phyloP scores from a whole-genome alignment of 306 rosid genomes.

The Luffa aegyptiaca region DNA sequence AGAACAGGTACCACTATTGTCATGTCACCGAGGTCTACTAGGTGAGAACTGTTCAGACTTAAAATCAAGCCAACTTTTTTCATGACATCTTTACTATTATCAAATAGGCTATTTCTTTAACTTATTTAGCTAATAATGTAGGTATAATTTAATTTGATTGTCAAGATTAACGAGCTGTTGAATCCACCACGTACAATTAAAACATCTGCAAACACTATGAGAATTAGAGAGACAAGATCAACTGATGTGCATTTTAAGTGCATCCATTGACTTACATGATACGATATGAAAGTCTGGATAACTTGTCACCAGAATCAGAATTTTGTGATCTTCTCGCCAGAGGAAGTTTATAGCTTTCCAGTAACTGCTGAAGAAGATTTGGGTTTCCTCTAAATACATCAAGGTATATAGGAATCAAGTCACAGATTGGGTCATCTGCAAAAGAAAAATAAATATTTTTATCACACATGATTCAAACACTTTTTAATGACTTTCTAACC shows the following conservation, averaged over 20 bases:
- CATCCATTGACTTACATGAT: slow-evolving; percentile 61
- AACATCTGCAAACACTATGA: background rate
- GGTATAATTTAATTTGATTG: background rate
- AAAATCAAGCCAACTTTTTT: background rate
- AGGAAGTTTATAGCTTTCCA: slow-evolving; percentile 86
- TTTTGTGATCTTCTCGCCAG: slow-evolving; percentile 27
- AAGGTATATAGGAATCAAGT: slow-evolving; percentile 77
- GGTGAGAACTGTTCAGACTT: background rate
- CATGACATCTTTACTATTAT: background rate
- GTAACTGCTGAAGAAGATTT: slow-evolving; percentile 40
- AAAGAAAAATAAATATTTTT: slow-evolving; percentile 18
- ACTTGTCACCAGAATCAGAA: slow-evolving; percentile 37
- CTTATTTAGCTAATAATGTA: background rate
- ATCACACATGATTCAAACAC: background rate
- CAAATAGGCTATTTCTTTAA: background rate
- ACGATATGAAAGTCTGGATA: slow-evolving; percentile 61
- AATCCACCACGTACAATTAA: background rate
- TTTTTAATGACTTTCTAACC: background rate
- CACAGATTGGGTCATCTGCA: slow-evolving; percentile 76
- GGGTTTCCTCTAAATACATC: slow-evolving; percentile 87
- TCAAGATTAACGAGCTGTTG: background rate
- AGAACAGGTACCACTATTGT: background rate
- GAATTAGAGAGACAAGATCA: background rate
- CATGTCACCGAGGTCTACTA: background rate
- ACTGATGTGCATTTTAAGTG: background rate